phyloP scores from a whole-genome alignment of 1,139 yeast species.

The Pichia sp. region DNA sequence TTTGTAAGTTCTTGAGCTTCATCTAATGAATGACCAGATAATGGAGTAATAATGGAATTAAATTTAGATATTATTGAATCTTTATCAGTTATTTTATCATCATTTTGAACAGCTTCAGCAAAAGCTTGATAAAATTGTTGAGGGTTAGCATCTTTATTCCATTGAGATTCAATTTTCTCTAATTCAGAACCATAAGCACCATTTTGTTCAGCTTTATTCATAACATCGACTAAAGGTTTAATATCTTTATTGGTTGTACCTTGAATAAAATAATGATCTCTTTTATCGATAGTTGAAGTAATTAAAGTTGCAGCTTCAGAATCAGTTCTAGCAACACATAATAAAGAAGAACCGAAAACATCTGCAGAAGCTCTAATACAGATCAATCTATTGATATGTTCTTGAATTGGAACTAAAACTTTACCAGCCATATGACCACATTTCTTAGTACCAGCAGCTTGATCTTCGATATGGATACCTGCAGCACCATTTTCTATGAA shows the following conservation, averaged over 20 bases:
- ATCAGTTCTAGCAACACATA: slow-evolving; percentile 92
- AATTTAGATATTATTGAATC: slow-evolving; percentile 58
- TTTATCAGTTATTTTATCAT: slow-evolving; percentile 52
- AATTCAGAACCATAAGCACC: slow-evolving; percentile 71
- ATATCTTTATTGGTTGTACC: slow-evolving; percentile 86
- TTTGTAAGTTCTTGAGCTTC: slow-evolving; percentile 78
- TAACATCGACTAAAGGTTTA: slow-evolving; percentile 61
- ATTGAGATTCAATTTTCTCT: slow-evolving; percentile 68
- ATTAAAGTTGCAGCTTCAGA: slow-evolving; percentile 95
- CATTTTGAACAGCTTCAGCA: slow-evolving; percentile 67
- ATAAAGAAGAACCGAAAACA: slow-evolving; percentile 77
- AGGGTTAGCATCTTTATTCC: slow-evolving; percentile 79
- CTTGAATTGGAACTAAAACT: slow-evolving; percentile 95
- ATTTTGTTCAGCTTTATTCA: slow-evolving; percentile 71
- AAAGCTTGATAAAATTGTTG: slow-evolving; percentile 91
- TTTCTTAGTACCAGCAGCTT: slow-evolving; percentile 97
- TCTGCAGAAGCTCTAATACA: slow-evolving; percentile 96
- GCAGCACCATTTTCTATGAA: slow-evolving; percentile 98
- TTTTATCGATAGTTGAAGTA: slow-evolving; percentile 86
- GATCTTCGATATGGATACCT: slow-evolving; percentile 97
- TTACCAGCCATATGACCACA: slow-evolving; percentile 99
- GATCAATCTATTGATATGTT: slow-evolving; percentile 87
- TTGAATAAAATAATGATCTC: slow-evolving; percentile 88
- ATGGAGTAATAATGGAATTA: slow-evolving; percentile 63
- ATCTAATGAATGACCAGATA: slow-evolving; percentile 64